These are phyloP conservation scores for Plantago elongata DNA, from an alignment of 257 asterid species.

Conservation along the genomic window DNA sequence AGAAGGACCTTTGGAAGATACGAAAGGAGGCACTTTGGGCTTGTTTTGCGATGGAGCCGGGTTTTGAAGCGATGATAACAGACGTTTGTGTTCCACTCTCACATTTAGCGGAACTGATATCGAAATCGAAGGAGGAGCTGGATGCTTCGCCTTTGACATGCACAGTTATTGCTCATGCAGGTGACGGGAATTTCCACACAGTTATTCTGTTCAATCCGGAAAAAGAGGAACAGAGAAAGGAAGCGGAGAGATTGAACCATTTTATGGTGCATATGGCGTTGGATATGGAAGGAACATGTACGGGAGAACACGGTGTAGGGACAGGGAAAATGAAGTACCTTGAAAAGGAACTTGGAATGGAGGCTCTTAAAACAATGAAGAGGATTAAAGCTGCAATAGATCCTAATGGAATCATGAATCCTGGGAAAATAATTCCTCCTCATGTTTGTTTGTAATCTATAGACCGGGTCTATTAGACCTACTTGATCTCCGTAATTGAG, in stretches of 20 bases:
- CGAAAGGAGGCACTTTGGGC: constrained; percentile 99
- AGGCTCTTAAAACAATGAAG: constrained; percentile 84
- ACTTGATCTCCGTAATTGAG: too few species aligned
- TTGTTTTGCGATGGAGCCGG: constrained; percentile 86
- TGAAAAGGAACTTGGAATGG: constrained; percentile 88
- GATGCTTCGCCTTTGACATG: constrained; percentile 75
- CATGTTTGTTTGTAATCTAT: constrained; percentile 55
- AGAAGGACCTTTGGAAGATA: constrained; percentile 96
- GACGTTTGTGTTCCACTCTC: constrained; percentile 95
- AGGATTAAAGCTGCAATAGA: constrained; percentile 82
- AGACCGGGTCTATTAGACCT: too few species aligned
- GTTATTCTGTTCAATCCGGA: constrained; percentile 70
- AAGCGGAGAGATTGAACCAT: constrained; percentile 87
- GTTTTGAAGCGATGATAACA: constrained; percentile 78
- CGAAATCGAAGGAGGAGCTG: constrained; percentile 71
- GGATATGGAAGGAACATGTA: constrained; percentile 97
- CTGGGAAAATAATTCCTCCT: constrained; percentile 92
- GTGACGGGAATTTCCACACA: constrained; percentile 95
- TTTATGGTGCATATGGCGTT: constrained; percentile 84
- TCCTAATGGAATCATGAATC: constrained; percentile 86
- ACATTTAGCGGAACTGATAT: constrained; percentile 73
- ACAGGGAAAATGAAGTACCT: constrained; percentile 98
- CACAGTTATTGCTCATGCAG: constrained; percentile 96
- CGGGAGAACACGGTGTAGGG: constrained; percentile 99
- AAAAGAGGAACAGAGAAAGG: constrained; percentile 55